Base-by-base conservation (phyloP, 2,329 filamentous ascomycete genomes). In the Nemania sp. region DNA sequence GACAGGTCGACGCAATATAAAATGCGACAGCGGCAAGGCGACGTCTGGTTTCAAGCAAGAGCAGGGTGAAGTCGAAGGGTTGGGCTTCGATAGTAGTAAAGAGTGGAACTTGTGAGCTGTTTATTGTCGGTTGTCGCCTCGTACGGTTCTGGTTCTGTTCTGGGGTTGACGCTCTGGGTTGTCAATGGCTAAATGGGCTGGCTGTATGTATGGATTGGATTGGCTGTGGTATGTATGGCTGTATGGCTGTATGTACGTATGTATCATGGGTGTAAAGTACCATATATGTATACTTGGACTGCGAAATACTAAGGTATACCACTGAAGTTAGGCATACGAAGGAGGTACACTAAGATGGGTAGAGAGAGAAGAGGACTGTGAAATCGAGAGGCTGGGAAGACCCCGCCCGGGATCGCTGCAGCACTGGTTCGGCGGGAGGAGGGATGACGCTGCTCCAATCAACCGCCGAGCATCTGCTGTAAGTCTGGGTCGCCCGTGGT, bases 311-410 rank as follows among this genome's bases (percentile, higher is more conserved):
- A n/a, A n/a, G n/a, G n/a, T n/a, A n/a, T n/a, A n/a, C n/a, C n/a
- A n/a, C n/a, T n/a, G n/a, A n/a, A n/a, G n/a, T n/a, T 29, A 29
- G 25, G 25, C 7, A 29, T 7, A 29, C 7, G 7, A 29, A 29
- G 4, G 7, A 29, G 7, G 35, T 39, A n/a, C 35, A 5, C 5
- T 39, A n/a, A n/a, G 15, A 39, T 12, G 15, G 11, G 11, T 11
- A 39, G 35, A 4, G 35, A 12, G 5, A 4, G 12, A 21, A 12
- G 48, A 58, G 57, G 43, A 39, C 48, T 4, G 10, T 20, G 62
- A 72, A 72, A 71, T 71, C 60, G 62, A 72, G 70, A 71, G 69
- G 70, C 62, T 71, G 70, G 70, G 67, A 65, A 65, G n/a, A 61
- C 63, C 61, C 64, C 61, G 57, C 58, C 54, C 54, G 49, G 62